Evolutionary conservation across 805 yeast species (phyloP).

Genomic region (Candida succiphila): DNA sequence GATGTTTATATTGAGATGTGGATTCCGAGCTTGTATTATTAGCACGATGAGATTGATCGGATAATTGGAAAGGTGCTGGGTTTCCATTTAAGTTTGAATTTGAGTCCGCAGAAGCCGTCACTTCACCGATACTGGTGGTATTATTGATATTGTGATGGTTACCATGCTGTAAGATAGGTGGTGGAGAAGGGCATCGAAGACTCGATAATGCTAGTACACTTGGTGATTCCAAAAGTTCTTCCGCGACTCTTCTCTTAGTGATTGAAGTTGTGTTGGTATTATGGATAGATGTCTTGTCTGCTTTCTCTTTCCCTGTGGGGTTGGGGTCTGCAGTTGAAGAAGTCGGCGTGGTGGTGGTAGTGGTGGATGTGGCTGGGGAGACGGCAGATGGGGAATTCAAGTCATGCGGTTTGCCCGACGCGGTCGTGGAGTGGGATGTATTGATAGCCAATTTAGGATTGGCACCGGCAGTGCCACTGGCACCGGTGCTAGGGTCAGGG

Average conservation of each 20-base stretch:
- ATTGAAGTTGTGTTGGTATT: not conserved
- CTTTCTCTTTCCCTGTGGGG: constrained; percentile 1
- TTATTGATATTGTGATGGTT: constrained; percentile 11
- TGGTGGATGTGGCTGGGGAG: not conserved
- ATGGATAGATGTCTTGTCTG: not conserved
- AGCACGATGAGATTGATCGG: not conserved
- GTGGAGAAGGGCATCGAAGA: constrained; percentile 63
- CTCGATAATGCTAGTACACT: constrained; percentile 48
- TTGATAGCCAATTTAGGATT: no score
- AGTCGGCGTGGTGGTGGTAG: not conserved
- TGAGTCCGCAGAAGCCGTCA: no score
- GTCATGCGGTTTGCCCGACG: not conserved
- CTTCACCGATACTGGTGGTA: not conserved
- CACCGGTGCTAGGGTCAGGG: not conserved
- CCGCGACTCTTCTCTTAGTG: constrained; percentile 2
- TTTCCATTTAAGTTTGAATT: not conserved
- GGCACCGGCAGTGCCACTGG: no score
- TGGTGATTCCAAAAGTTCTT: constrained; percentile 26
- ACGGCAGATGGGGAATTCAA: not conserved
- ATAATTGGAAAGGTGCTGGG: not conserved
- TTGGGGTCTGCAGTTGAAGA: constrained; percentile 1
- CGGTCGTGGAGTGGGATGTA: not conserved
- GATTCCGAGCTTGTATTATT: not conserved
- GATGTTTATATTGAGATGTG: not conserved
- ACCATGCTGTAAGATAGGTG: constrained; percentile 43